phyloP scores from a whole-genome alignment of 2,329 filamentous ascomycete genomes.

The Ophiostoma fasciatum region DNA sequence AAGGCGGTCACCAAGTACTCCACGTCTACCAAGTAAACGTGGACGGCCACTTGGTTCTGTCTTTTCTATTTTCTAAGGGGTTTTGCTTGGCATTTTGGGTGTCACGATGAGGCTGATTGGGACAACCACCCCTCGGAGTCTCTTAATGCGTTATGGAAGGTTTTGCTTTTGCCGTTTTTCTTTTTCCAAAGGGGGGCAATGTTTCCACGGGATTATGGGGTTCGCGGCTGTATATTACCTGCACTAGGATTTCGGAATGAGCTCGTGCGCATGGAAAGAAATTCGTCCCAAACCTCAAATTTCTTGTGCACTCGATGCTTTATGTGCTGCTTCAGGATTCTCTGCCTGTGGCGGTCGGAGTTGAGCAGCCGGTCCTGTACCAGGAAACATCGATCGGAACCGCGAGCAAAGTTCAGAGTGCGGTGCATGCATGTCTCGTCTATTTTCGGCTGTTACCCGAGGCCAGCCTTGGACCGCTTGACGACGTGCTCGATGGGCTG shows the following conservation, averaged over 20 bases:
- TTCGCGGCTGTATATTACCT: conserved; percentile 62
- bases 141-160: conserved; percentile 66
- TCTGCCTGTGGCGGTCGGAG: no score
- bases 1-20: conserved; percentile 99
- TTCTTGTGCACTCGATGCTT: no score
- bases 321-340: no score
- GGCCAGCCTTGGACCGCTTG: conserved; percentile 70
- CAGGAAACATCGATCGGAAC: no score
- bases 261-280: conserved; percentile 40
- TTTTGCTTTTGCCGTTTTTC: conserved; percentile 35
- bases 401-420: no score
- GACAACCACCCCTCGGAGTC: conserved; percentile 34
- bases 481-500: conserved; percentile 77
- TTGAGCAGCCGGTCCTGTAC: no score
- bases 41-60: conserved; percentile 27
- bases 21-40: conserved; percentile 83
- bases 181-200: conserved; percentile 48
- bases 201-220: conserved; percentile 56
- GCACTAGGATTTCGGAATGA: conserved; percentile 46
- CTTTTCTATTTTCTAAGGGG: conserved; percentile 38
- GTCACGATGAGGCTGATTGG: conserved; percentile 41
- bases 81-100: conserved; percentile 42
- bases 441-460: conserved; percentile 44
- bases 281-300: conserved; percentile 1
- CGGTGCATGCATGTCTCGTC: no score